Evolutionary conservation across 306 rosid species (phyloP).

Genomic region (Ammopiptanthus mongolicus): DNA sequence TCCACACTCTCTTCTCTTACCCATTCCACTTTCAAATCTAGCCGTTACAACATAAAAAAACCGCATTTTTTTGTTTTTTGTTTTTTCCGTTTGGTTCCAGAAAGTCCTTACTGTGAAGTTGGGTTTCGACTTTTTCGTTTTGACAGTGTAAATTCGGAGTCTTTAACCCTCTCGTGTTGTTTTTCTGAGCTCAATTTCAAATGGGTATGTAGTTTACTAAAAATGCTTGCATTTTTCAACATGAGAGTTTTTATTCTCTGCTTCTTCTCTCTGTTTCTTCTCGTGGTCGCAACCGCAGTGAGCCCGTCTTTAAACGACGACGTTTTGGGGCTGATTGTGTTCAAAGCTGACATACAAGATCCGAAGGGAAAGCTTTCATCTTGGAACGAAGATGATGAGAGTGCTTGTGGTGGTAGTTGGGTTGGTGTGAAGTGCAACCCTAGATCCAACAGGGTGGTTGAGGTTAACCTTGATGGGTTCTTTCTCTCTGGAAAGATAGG

Average conservation of each 20-base stretch:
- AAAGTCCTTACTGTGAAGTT: slow-evolving; percentile 13
- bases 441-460: slow-evolving; percentile 83
- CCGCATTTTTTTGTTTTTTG: not conserved
- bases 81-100: not conserved
- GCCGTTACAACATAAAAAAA: slow-evolving; percentile 31
- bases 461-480: slow-evolving; percentile 76
- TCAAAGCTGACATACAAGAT: slow-evolving; percentile 86
- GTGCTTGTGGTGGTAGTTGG: slow-evolving; percentile 62
- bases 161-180: not conserved
- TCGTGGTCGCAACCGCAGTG: slow-evolving; percentile 41
- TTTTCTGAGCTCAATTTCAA: slow-evolving; percentile 20
- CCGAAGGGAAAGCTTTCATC: slow-evolving; percentile 62
- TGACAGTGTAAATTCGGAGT: not conserved
- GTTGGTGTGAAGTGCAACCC: slow-evolving; percentile 79
- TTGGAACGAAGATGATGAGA: slow-evolving; percentile 93
- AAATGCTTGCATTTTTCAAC: slow-evolving; percentile 39
- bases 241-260: slow-evolving; percentile 33
- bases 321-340: slow-evolving; percentile 89
- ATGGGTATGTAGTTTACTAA: slow-evolving; percentile 40
- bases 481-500: slow-evolving; percentile 81
- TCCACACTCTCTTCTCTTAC: not conserved
- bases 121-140: not conserved
- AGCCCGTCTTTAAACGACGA: slow-evolving; percentile 91
- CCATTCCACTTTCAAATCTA: slow-evolving; percentile 30
- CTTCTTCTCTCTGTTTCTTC: slow-evolving; percentile 33